These are phyloP conservation scores for Coprinellus micaceus DNA, from an alignment of 768 basidiomycete species.

Conservation along the genomic window DNA sequence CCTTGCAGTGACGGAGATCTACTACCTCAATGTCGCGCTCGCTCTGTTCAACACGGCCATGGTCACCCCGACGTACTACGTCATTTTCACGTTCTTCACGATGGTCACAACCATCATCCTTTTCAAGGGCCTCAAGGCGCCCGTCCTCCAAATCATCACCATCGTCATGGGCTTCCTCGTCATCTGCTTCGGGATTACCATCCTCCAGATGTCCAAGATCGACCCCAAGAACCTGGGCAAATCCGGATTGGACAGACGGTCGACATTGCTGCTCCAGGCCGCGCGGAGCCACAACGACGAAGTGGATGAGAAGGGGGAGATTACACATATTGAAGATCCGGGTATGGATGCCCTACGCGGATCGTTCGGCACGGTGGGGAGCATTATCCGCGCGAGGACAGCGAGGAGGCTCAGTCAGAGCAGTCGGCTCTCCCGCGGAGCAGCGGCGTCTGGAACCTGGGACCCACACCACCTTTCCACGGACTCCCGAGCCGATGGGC, in stretches of 20 bases:
- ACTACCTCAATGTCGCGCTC: constrained; percentile 92
- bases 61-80: constrained; percentile 88
- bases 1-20: constrained; percentile 76
- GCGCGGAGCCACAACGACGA: constrained; percentile 67
- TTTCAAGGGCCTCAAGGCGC: constrained; percentile 83
- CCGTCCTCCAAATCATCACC: constrained; percentile 77
- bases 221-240: constrained; percentile 76
- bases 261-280: constrained; percentile 89
- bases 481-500: neutral
- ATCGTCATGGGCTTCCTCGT: constrained; percentile 90
- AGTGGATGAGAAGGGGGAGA: constrained; percentile 52
- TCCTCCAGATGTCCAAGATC: constrained; percentile 94
- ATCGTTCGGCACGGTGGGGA: constrained; percentile 87
- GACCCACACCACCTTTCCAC: neutral
- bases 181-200: constrained; percentile 88
- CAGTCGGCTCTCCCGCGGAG: constrained; percentile 29
- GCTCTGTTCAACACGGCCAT: constrained; percentile 91
- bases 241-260: constrained; percentile 86
- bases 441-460: constrained; percentile 14
- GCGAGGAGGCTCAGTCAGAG: constrained; percentile 49
- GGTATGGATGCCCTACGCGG: constrained; percentile 91
- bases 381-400: constrained; percentile 74
- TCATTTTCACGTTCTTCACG: constrained; percentile 81
- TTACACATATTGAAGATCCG: constrained; percentile 74
- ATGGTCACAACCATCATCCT: constrained; percentile 85